Evolutionary conservation across 768 basidiomycete species (phyloP), one percentile per base, ranked within the genome.

Genomic region (Neoboletus magnificus): DNA sequence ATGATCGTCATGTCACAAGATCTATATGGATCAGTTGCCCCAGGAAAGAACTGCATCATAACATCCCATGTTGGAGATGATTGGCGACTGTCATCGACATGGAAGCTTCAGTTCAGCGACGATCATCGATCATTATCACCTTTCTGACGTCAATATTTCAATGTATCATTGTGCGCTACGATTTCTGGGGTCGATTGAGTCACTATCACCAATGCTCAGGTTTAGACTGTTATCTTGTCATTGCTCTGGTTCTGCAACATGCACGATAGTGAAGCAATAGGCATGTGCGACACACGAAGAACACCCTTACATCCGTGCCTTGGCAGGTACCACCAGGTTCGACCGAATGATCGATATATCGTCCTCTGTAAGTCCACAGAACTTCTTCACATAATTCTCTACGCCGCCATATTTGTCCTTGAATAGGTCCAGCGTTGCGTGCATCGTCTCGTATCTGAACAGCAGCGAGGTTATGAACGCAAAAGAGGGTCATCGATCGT

Each of bases 361-460:
- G 16, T 80, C 81, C 55, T 86, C 81, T 5, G 79, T 77, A 47
- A 92, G 76, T 12, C 76, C 77, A n/a, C 81, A 72, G 61, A 79
- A 80, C 12, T 74, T 66, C 70, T 77, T 81, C 10, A 82, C 64
- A 60, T 92, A 93, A 48, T 66, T 75, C 61, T 88, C 83, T 1
- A 78, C 84, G 23, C 89, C 88, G 1, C 83, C 83, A 60, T 90
- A 92, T 56, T 80, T 80, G 43, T 81, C 76, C 25, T 82, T 72
- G 7, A 93, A 61, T 43, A 89, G 71, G 16, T 74, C 62, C 15
- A 92, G 74, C 63, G 88, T 87, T 2, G 85, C 83, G n/a, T 76
- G 59, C 90, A 93, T 93, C 1, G 88, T 89, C 63, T 86, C 86
- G 44, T 77, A 79, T 48, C 91, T 91, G 58, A 23, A 15, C 10